Evolutionary conservation across 2,329 filamentous ascomycete genomes (phyloP), one percentile per base, ranked within the genome.

Genomic region (Chaetomium sp.): DNA sequence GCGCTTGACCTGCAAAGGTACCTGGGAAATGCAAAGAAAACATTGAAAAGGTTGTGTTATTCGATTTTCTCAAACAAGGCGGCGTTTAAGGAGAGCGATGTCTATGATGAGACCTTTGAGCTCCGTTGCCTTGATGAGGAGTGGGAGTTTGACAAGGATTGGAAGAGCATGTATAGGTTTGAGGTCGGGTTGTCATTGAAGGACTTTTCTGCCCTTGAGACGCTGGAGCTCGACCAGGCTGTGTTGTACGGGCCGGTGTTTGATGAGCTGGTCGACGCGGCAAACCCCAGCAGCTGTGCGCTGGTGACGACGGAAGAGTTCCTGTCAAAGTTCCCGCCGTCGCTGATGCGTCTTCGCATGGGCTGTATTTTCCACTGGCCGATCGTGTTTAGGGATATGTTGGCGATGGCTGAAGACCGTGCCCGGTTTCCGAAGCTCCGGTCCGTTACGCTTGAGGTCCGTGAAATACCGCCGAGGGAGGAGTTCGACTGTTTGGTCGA

Each of bases 341-440:
- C 57, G 10, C 47, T 60, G 23, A 12, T 51, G 49, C 57, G 31
- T 42, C 31, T 60, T 51, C 57, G 57, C 23, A 21, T 60, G 13
- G 57, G 57, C 7, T 60, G 57, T 25, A 60, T 60, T 27, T 53
- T 60, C 49, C 21, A 60, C 47, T 60, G 57, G 47, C 57, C 57
- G 29, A 53, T 53, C 47, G 31, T 53, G 47, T 60, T 42, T 7
- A 25, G 57, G 27, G 57, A 60, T 10, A 51, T 60, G 21, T 31
- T 53, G 47, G 57, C 49, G 10, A 51, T 60, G 10, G 57, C 57
- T 13, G 12, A 42, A 42, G 47, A 60, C 12, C 21, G 47, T 8
- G n/a, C 47, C 57, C 47, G 57, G 12, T 53, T 53, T 42, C 57
- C 57, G 49, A 51, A 53, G 21, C 57, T 60, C 13, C 8, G 31